Evolutionary conservation across 1,284 basidiomycete genomes (phyloP), one percentile per base, ranked within the genome.

Genomic region (Caloboletus firmus): DNA sequence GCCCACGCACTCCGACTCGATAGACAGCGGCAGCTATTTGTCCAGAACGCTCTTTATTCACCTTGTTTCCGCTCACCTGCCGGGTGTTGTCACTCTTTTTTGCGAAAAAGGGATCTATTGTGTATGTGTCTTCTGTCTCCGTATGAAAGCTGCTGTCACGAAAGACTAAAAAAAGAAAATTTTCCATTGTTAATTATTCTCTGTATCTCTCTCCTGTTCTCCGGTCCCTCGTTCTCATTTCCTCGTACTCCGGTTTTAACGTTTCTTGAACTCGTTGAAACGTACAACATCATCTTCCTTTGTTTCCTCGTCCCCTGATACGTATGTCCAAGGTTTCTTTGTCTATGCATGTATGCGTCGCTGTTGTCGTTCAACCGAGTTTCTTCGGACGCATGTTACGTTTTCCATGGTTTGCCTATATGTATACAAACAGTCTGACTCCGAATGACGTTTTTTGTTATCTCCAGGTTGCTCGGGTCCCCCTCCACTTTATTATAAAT

Each of bases 11-110:
- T 63, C 43, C 40, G 26, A 45, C 43, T 56, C 47, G 12, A 43
- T 66, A 37, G 47, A 65, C 45, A 24, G 45, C 20, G 44, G 44
- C 24, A 17, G 37, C 39, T 17, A 28, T 44, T 32, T 40, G 22
- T 36, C 51, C 15, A 35, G 48, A 49, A 56, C 45, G 8, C 41
- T 52, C 24, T 24, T 35, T 30, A 42, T 31, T 32, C 32, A 35
- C 30, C 30, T 18, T 51, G 30, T 45, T 40, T 24, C 34, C 13
- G 36, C n/a, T 35, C 47, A 30, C 39, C 24, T 45, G 35, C 24
- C n/a, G 31, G 13, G 24, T 40, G 41, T 54, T 39, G 12, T 24
- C 24, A 24, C 24, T 24, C 24, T 36, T 43, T 17, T 12, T 40
- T 40, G 22, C n/a, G 13, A 37, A 51, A 39, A 40, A 26, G 26